These are phyloP conservation scores for Chrysoporthe austroafricana DNA, from an alignment of 2,329 filamentous ascomycete species.

Conservation along the genomic window DNA sequence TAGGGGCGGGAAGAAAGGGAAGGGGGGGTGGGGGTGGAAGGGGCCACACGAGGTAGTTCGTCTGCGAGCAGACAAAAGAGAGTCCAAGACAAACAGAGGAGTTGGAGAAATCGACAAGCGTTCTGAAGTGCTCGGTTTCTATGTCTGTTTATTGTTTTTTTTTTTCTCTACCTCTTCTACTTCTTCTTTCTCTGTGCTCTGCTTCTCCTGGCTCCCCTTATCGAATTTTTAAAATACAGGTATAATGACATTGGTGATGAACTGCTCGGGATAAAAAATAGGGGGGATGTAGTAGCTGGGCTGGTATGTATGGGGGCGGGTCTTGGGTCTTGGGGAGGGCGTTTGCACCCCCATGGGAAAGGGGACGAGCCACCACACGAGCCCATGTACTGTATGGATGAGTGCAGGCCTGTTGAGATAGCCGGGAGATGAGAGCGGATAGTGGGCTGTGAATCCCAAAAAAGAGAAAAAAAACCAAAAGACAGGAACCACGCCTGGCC, in stretches of 20 bases:
- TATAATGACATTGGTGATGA: neutral
- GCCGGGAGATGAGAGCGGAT: too few relatives aligned
- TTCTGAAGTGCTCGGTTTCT: conserved; percentile 3
- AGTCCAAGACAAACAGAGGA: conserved; percentile 8
- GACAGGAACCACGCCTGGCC: neutral
- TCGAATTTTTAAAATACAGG: neutral
- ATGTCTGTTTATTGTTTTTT: neutral
- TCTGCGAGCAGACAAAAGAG: conserved; percentile 35
- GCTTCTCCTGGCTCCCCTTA: neutral
- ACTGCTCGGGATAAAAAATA: too few relatives aligned
- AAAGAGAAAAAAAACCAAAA: neutral
- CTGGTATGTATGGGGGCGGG: too few relatives aligned
- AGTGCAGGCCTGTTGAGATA: neutral
- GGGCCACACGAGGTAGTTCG: conserved; percentile 22
- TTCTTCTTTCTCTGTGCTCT: too few relatives aligned
- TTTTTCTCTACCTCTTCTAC: neutral
- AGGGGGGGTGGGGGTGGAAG: conserved; percentile 25
- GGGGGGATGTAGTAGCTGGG: too few relatives aligned
- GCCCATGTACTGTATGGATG: neutral
- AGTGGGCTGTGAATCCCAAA: neutral
- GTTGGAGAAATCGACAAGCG: conserved; percentile 25
- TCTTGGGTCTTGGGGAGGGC: too few relatives aligned
- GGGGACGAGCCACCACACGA: neutral
- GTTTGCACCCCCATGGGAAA: neutral
- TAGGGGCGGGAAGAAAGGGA: conserved; percentile 13